Percentiles rank a stretch among this genome's conserved stretches.
Evolutionary conservation across 2,329 filamentous ascomycete species (phyloP).

Genomic region (Colletotrichum echinochloae): DNA sequence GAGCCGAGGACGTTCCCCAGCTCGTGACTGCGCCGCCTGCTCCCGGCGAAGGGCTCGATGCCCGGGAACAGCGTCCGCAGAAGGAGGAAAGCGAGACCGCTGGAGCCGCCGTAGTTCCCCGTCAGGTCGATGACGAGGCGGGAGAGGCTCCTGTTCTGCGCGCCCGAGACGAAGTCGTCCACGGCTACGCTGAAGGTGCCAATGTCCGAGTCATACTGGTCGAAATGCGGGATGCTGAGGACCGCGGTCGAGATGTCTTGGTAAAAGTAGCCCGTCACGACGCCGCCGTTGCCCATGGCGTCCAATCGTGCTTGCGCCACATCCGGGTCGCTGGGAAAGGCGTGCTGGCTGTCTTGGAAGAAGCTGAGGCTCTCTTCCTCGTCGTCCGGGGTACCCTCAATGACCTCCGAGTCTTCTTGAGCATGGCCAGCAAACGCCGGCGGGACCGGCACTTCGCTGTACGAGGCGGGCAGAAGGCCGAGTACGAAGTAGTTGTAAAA

Average conservation of each 20-base stretch:
- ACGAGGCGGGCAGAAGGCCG: conserved; percentile 24
- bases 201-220: conserved; percentile 21
- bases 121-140: conserved; percentile 24
- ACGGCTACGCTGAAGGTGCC: conserved; percentile 21
- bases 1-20: conserved; percentile 22
- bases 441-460: conserved; percentile 8
- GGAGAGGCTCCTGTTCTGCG: not conserved
- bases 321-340: conserved; percentile 17
- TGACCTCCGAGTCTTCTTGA: not conserved
- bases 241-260: conserved; percentile 31
- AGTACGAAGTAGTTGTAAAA: conserved; percentile 36
- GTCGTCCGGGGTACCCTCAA: not conserved
- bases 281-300: conserved; percentile 8
- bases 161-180: conserved; percentile 4
- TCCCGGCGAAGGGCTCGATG: conserved; percentile 19
- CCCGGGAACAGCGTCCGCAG: conserved; percentile 23
- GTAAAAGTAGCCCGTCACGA: conserved; percentile 30
- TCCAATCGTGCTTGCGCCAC: conserved; percentile 3
- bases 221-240: conserved; percentile 29
- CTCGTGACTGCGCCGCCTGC: conserved; percentile 23
- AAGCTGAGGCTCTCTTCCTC: not conserved
- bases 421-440: conserved; percentile 2
- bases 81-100: conserved; percentile 10
- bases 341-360: conserved; percentile 2
- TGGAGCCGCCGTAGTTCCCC: conserved; percentile 30